Percentiles rank a stretch among this genome's conserved stretches.
Conservation (phyloP, 352 stramenopile species). For the Phytophthora crassamura region DNA sequence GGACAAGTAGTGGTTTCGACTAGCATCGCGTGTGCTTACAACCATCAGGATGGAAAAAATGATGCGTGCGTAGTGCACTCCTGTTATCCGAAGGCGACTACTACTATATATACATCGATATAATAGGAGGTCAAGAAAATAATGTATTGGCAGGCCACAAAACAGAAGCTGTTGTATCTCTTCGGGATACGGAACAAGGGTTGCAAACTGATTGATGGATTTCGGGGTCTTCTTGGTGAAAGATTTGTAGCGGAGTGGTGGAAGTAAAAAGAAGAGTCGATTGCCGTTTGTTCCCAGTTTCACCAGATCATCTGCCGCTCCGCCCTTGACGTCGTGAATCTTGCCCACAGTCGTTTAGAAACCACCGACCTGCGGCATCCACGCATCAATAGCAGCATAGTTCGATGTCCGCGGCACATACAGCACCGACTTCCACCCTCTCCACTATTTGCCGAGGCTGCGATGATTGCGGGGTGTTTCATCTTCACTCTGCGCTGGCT, state of each 20-base stretch:
- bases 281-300: conserved; percentile 41
- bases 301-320: conserved; percentile 31
- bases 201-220: conserved; percentile 38
- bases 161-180: conserved; percentile 19
- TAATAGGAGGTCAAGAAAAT: too few relatives aligned
- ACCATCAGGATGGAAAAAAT: too few relatives aligned
- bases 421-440: too few relatives aligned
- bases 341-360: conserved; percentile 43
- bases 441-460: too few relatives aligned
- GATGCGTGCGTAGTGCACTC: too few relatives aligned
- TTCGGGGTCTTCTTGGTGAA: conserved; percentile 42
- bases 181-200: conserved; percentile 41
- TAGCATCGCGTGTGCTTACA: too few relatives aligned
- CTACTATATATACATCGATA: too few relatives aligned
- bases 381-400: conserved; percentile 40
- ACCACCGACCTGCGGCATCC: conserved; percentile 38
- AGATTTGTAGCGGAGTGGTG: conserved; percentile 40
- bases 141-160: too few relatives aligned
- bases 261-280: conserved; percentile 44
- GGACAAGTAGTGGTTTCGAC: too few relatives aligned
- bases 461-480: too few relatives aligned
- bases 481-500: too few relatives aligned
- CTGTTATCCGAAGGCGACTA: too few relatives aligned
- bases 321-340: conserved; percentile 31
- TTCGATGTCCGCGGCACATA: conserved; percentile 40